Percentiles rank a stretch among this genome's conserved stretches.
Evolutionary conservation across 1,284 basidiomycete genomes (phyloP).

Genomic region (Grifola frondosa): DNA sequence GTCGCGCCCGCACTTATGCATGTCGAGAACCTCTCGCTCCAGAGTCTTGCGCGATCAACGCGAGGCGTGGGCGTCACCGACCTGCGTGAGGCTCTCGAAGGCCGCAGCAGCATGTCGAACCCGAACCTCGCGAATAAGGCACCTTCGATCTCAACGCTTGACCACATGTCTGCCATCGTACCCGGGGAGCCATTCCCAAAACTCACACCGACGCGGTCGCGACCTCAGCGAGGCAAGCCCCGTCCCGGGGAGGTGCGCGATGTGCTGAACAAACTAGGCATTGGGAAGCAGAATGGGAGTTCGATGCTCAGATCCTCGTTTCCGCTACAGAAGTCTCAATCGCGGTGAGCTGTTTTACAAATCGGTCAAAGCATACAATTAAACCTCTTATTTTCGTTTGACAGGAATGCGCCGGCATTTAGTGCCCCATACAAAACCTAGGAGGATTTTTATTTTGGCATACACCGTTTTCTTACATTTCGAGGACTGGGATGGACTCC

Average conservation of each 20-base stretch:
- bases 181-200: conserved; percentile 43
- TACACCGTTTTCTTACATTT: neutral
- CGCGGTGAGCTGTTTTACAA: conserved; percentile 39
- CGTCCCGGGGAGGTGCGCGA: conserved; percentile 75
- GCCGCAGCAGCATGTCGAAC: conserved; percentile 77
- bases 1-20: conserved; percentile 84
- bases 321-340: conserved; percentile 44
- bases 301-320: conserved; percentile 68
- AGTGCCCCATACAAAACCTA: conserved; percentile 14
- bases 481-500: conserved; percentile 3
- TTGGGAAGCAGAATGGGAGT: conserved; percentile 66
- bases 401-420: conserved; percentile 13
- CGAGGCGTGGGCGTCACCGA: conserved; percentile 83
- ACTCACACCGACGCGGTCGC: conserved; percentile 47
- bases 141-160: conserved; percentile 73
- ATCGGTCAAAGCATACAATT: neutral
- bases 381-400: neutral
- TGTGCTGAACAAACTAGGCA: conserved; percentile 73
- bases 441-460: neutral
- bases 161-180: conserved; percentile 56
- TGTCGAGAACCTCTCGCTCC: conserved; percentile 82
- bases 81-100: conserved; percentile 82
- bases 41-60: conserved; percentile 72
- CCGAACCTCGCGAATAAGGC: conserved; percentile 54
- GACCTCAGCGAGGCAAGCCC: conserved; percentile 48